A percentile compares a stretch with the other conserved stretches of the same genome.
phyloP scores from a whole-genome alignment of 805 yeast species.

The Candida boidinii region DNA sequence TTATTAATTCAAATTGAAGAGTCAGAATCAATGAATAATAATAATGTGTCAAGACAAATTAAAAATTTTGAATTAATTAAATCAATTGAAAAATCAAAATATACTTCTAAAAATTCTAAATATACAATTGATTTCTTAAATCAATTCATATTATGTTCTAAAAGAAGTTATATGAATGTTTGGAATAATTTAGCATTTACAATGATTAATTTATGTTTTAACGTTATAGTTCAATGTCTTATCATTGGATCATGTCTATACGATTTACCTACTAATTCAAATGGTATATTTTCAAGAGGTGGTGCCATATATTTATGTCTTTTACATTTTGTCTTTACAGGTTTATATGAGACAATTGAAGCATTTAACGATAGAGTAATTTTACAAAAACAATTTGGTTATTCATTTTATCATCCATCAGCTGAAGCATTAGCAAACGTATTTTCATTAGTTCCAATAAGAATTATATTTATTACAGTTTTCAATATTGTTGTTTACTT shows the following conservation, averaged over 20 bases:
- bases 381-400: slow-evolving; percentile 54
- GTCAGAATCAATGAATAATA: slow-evolving; percentile 21
- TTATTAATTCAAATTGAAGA: slow-evolving; percentile 28
- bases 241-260: slow-evolving; percentile 55
- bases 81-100: slow-evolving; percentile 27
- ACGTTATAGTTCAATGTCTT: slow-evolving; percentile 48
- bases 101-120: slow-evolving; percentile 30
- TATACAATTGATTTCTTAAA: slow-evolving; percentile 32
- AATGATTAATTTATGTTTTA: slow-evolving; percentile 34
- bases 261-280: too few relatives aligned
- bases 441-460: slow-evolving; percentile 56
- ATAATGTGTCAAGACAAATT: too few relatives aligned
- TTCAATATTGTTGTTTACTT: slow-evolving; percentile 49
- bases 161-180: slow-evolving; percentile 45
- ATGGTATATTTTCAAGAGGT: slow-evolving; percentile 56
- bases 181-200: slow-evolving; percentile 51
- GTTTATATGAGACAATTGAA: slow-evolving; percentile 36
- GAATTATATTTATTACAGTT: slow-evolving; percentile 33
- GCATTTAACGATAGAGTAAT: slow-evolving; percentile 48
- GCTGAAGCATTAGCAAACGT: slow-evolving; percentile 62
- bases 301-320: slow-evolving; percentile 54
- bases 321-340: slow-evolving; percentile 42
- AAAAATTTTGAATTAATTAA: slow-evolving; percentile 26
- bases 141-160: slow-evolving; percentile 43
- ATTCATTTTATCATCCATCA: slow-evolving; percentile 65